A percentile compares a stretch with the other conserved stretches of the same genome.
Conservation (phyloP, 257 asterid genomes). For the Gardenia jasminoides region DNA sequence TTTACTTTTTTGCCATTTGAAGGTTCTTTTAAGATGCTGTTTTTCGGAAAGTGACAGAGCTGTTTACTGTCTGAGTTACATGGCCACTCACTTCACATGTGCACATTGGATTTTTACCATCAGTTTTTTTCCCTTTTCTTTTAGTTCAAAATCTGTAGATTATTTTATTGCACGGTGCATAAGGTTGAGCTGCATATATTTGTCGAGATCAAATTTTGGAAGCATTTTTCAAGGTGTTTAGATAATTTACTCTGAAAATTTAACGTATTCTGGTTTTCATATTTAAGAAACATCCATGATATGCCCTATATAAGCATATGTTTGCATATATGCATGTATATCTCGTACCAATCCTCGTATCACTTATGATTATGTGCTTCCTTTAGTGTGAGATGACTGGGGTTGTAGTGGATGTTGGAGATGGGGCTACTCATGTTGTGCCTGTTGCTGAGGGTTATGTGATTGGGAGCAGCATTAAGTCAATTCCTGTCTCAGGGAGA, state of each 20-base stretch:
- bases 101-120: background rate
- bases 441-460: slow-evolving; percentile 99
- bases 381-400: slow-evolving; percentile 99
- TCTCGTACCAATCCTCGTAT: slow-evolving; percentile 16
- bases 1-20: background rate
- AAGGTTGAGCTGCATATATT: background rate
- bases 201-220: background rate
- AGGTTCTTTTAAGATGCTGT: background rate
- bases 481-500: slow-evolving; percentile 80
- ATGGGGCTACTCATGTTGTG: slow-evolving; percentile 97
- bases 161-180: background rate
- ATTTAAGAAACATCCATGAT: background rate
- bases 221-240: background rate
- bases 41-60: background rate
- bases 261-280: background rate
- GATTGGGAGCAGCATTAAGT: slow-evolving; percentile 95
- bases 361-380: slow-evolving; percentile 33
- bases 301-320: no score
- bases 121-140: background rate
- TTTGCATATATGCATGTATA: background rate
- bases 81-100: background rate
- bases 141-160: background rate
- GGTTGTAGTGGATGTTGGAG: slow-evolving; percentile 91
- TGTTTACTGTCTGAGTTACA: background rate
- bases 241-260: background rate